Base-by-base conservation (phyloP, 73 alveolate species). In the Paramecium octaurelia region DNA sequence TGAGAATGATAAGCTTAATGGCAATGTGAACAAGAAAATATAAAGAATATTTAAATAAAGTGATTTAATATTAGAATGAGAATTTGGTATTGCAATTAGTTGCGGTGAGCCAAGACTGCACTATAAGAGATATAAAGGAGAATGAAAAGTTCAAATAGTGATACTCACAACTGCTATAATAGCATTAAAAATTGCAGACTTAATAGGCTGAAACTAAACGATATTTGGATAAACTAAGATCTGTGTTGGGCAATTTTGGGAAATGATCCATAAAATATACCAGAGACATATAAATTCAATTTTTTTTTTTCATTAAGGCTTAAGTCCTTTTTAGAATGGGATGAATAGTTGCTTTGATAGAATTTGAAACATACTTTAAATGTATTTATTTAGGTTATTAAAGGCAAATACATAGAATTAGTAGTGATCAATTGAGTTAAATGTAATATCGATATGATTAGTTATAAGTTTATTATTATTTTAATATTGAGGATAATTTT, bases 31-130 rank as follows among this genome's bases (percentile, higher is more conserved):
- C 44, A 40, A 10, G 7, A 2, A 7, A 23, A 23, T 20, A 80
- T 24, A 18, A 38, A 80, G 91, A 44, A 42, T 24, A 80, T 80
- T 46, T 80, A 80, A 44, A 46, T 44, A 80, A 80, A 16, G 91
- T 80, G 5, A 44, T 44, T 20, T 29, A 44, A 35, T 80, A 23
- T 44, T 80, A 80, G n/a, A 44, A 80, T 44, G 91, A 80, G 16
- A 80, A 80, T 9, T 31, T 54, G 29, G 91, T 80, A 24, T 34
- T 80, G 38, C 73, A 80, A 48, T 46, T 46, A 80, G 16, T 46
- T 80, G 44, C 73, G 44, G n/a, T 35, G 44, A 80, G 91, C 91
- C 57, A 80, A 80, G 57, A 80, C 91, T 31, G 24, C 76, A 11
- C 14, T 80, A 3, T 46, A 80, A 43, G 91, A 80, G 23, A 80